Evolutionary conservation across 116 monocot species (phyloP).

Genomic region (Papilionanthe hybrid): DNA sequence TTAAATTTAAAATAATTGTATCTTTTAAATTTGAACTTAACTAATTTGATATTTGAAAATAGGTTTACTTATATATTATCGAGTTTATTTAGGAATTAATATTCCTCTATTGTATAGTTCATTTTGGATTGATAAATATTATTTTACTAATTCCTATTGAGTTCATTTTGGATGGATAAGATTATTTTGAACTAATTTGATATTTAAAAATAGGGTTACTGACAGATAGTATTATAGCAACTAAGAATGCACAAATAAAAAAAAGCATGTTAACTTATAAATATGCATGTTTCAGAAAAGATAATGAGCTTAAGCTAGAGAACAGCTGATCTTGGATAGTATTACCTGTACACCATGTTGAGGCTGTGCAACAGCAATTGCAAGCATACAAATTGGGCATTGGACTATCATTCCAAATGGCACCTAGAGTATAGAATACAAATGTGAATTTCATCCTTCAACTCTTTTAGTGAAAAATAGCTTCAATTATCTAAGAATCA

Average conservation of each 20-base stretch:
- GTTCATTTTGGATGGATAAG: no score
- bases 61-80: no score
- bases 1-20: no score
- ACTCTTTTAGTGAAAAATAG: not conserved
- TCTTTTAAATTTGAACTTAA: no score
- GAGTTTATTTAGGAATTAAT: no score
- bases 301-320: not conserved
- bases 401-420: conserved; percentile 76
- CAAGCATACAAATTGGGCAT: conserved; percentile 72
- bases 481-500: not conserved
- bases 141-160: no score
- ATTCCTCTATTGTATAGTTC: no score
- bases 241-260: not conserved
- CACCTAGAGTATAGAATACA: conserved; percentile 32
- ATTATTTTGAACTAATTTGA: no score
- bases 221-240: not conserved
- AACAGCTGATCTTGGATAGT: not conserved
- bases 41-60: no score
- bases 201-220: no score
- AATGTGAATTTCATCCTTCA: not conserved
- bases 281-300: not conserved
- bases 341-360: conserved; percentile 80
- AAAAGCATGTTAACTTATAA: not conserved
- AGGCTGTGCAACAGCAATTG: conserved; percentile 92
- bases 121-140: no score